A percentile compares a stretch with the other conserved stretches of the same genome.
These are phyloP conservation scores for Epicoccum sorghinum DNA, from an alignment of 2,329 filamentous ascomycete species.

Conservation along the genomic window DNA sequence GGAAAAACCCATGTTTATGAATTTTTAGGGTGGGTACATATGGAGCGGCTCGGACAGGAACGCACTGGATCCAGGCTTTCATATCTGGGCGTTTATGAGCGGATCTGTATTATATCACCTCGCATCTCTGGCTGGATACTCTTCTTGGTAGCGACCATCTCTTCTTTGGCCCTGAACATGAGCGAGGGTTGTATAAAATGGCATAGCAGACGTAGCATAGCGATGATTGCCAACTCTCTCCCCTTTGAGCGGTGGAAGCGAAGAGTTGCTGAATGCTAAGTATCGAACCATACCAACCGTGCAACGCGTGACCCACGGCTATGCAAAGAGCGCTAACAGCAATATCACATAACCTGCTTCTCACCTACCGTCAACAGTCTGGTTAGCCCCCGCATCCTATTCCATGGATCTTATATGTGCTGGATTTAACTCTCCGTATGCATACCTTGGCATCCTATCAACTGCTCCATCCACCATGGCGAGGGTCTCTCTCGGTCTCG, in stretches of 20 bases:
- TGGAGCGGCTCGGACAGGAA: too few relatives aligned
- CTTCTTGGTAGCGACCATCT: slow-evolving; percentile 1
- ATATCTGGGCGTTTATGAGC: not conserved
- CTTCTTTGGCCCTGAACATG: slow-evolving; percentile 3
- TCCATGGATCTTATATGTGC: too few relatives aligned
- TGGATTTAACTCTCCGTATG: too few relatives aligned
- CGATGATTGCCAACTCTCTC: slow-evolving; percentile 15
- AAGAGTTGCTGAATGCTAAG: not conserved
- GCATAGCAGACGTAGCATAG: slow-evolving; percentile 12
- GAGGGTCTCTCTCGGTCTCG: too few relatives aligned
- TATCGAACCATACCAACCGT: not conserved
- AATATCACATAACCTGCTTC: not conserved
- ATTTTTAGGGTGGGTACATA: not conserved
- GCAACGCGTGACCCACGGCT: too few relatives aligned
- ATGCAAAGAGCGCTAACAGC: too few relatives aligned
- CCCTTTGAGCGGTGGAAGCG: slow-evolving; percentile 10
- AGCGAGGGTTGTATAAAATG: slow-evolving; percentile 13
- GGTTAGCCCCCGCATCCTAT: too few relatives aligned
- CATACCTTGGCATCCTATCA: too few relatives aligned
- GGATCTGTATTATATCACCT: slow-evolving; percentile 12
- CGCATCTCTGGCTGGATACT: slow-evolving; percentile 6
- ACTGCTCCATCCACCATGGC: too few relatives aligned
- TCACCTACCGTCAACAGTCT: not conserved
- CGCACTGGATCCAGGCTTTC: too few relatives aligned
- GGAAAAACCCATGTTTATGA: slow-evolving; percentile 6